Conservation (phyloP, 768 basidiomycete genomes). For the Tricholoma furcatifolium region DNA sequence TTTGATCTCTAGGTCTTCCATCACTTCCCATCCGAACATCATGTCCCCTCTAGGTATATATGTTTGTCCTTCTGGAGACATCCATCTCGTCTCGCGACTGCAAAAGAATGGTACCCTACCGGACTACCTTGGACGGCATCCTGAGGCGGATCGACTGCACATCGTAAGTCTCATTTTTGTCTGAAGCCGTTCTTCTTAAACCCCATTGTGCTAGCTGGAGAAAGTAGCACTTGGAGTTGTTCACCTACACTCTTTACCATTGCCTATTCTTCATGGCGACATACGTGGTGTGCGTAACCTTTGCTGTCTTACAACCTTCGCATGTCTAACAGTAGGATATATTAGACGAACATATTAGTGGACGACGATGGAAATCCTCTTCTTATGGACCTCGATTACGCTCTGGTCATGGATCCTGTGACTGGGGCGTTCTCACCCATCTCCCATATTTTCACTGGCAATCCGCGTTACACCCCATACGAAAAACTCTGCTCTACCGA, state of each 20-base stretch:
- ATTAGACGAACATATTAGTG: slow-evolving; percentile 15
- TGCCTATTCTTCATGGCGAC: slow-evolving; percentile 17
- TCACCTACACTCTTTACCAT: slow-evolving; percentile 10
- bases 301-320: neutral
- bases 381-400: slow-evolving; percentile 11
- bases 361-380: slow-evolving; percentile 11
- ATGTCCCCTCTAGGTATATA: slow-evolving; percentile 9
- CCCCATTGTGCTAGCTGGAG: slow-evolving; percentile 1
- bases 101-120: slow-evolving; percentile 10
- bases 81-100: slow-evolving; percentile 9
- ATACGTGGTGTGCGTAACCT: slow-evolving; percentile 12
- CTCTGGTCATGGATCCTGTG: slow-evolving; percentile 3
- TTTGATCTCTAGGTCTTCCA: slow-evolving; percentile 3
- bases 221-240: slow-evolving; percentile 10
- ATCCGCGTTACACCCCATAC: slow-evolving; percentile 12
- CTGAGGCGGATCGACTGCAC: neutral
- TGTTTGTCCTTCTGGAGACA: neutral
- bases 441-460: slow-evolving; percentile 1
- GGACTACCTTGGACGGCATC: slow-evolving; percentile 1
- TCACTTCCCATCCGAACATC: slow-evolving; percentile 7
- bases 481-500: slow-evolving; percentile 10
- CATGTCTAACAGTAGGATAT: neutral
- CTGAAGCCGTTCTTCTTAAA: neutral
- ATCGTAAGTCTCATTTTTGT: slow-evolving; percentile 5
- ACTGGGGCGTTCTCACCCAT: slow-evolving; percentile 2